These are phyloP conservation scores for Petunia secreta DNA, from an alignment of 257 asterid genomes.

Conservation along the genomic window DNA sequence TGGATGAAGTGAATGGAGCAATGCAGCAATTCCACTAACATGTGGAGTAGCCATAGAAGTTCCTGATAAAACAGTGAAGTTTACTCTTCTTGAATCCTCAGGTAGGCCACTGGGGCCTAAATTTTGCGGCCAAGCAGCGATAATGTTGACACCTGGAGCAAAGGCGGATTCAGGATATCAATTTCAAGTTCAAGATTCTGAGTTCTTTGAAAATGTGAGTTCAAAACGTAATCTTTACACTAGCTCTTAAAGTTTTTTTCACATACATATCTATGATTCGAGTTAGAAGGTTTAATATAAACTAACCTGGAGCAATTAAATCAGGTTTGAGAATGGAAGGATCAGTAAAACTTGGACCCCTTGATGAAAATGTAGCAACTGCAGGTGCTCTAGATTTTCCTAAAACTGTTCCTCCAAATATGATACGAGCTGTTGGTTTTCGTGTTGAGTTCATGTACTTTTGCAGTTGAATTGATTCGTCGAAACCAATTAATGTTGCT, in stretches of 20 bases:
- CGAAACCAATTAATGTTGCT: constrained; percentile 31
- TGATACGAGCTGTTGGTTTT: constrained; percentile 30
- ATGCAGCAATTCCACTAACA: constrained; percentile 31
- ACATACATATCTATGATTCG: background rate
- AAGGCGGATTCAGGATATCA: background rate
- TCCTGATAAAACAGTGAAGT: constrained; percentile 90
- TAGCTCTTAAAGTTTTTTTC: background rate
- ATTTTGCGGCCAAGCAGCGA: constrained; percentile 97
- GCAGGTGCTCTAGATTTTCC: constrained; percentile 33
- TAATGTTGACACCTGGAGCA: constrained; percentile 91
- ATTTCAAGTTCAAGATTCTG: background rate
- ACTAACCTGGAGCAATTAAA: constrained; percentile 27
- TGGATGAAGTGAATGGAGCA: constrained; percentile 17
- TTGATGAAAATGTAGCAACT: constrained; percentile 28
- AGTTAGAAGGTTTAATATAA: background rate
- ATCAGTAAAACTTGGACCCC: constrained; percentile 30
- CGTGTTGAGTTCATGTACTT: constrained; percentile 27
- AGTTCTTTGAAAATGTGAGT: background rate
- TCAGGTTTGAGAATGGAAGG: constrained; percentile 32
- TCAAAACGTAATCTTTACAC: background rate
- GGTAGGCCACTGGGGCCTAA: constrained; percentile 85
- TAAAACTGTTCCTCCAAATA: constrained; percentile 28
- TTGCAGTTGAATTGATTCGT: constrained; percentile 26
- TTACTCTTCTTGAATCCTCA: constrained; percentile 83
- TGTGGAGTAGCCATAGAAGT: constrained; percentile 32